Evolutionary conservation across 192 early-diverging fungal genomes (phyloP), one percentile per base, ranked within the genome.

Genomic region (Fimicolochytrium jonesii): DNA sequence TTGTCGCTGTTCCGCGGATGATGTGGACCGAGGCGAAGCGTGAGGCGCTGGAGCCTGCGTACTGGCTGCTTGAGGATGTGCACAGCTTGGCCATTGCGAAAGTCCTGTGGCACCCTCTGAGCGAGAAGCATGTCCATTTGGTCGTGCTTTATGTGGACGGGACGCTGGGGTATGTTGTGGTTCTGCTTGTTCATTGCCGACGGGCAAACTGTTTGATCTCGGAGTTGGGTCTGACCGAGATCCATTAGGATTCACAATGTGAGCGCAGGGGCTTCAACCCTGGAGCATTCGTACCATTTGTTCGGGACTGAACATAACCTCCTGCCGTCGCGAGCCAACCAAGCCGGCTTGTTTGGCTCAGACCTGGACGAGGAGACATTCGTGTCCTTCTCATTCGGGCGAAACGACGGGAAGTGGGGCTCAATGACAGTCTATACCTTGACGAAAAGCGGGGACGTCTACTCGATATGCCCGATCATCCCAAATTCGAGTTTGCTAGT

Each of bases 21-120:
- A 45, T 36, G 1, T 64, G 62, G 62, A 42, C 39, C 33, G 53
- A 55, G 18, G n/a, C 11, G 11, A 37, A n/a, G 18, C 53, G 26
- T 7, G 53, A 55, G 25, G 33, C 36, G 3, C n/a, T 55, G 3
- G 10, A 15, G 13, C 18, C 32, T 9, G n/a, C 53, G 33, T 55
- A 30, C 11, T 36, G 31, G 53, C 53, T 33, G 35, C 34, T 55
- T 9, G 53, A 35, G 13, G 33, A 36, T 15, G 36, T 13, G 35
- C n/a, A 17, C n/a, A 37, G 23, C 25, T 31, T 41, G 0, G 31
- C 20, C 29, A 25, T 74, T 15, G 56, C 78, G 5, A 88, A 92
- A 56, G 82, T 85, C 9, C 75, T 76, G 28, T 94, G 92, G 92
- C 92, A 92, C 46, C 86, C 89, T 22, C 69, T 92, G 57, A 89